Evolutionary conservation across 2,329 filamentous ascomycete genomes (phyloP).

Genomic region (Nothopassalora personata): DNA sequence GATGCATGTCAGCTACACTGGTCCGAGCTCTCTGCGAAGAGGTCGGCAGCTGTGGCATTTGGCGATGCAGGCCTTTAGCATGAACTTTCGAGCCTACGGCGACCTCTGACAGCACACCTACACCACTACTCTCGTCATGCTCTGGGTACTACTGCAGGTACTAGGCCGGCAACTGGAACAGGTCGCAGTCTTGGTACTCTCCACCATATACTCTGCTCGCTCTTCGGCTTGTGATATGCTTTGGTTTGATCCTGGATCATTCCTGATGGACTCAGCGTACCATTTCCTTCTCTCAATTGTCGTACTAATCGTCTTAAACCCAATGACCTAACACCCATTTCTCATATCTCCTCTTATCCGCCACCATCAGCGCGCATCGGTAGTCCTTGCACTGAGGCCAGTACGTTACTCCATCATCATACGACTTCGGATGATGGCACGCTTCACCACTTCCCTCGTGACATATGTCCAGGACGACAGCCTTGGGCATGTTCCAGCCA

Average conservation of each 20-base stretch:
- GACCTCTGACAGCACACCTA: background rate
- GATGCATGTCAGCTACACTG: background rate
- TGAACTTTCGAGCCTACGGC: background rate
- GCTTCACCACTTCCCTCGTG: too few species aligned
- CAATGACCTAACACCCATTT: too few species aligned
- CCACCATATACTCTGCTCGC: background rate
- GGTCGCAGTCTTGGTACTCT: background rate
- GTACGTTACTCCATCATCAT: too few species aligned
- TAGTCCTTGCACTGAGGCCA: too few species aligned
- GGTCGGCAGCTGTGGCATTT: background rate
- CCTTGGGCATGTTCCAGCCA: background rate
- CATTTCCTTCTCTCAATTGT: too few species aligned
- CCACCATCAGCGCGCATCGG: too few species aligned
- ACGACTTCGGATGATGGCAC: too few species aligned
- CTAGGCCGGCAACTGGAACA: background rate
- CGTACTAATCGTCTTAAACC: too few species aligned
- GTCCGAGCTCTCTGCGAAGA: background rate
- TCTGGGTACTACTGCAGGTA: background rate
- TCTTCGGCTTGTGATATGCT: background rate
- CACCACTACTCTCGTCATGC: background rate
- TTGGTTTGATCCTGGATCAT: too few species aligned
- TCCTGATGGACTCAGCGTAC: too few species aligned
- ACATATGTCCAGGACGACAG: too few species aligned
- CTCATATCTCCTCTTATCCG: too few species aligned
- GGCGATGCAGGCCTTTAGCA: background rate